phyloP scores from a whole-genome alignment of 23 red algal species.

The Cyanidium caldarium region DNA sequence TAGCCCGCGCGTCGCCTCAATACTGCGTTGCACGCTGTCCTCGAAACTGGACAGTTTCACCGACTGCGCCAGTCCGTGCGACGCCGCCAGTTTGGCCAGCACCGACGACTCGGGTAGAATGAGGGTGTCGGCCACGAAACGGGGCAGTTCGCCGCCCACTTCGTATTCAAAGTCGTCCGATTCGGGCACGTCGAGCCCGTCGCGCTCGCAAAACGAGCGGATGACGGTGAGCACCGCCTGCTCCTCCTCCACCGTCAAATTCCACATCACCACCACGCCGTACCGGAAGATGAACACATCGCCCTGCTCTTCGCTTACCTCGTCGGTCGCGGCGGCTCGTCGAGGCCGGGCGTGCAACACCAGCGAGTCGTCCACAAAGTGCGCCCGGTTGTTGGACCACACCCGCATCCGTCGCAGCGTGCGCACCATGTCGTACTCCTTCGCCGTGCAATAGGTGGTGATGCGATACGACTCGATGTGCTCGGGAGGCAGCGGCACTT shows the following conservation, averaged over 20 bases:
- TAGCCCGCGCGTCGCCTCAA: slow-evolving; percentile 50
- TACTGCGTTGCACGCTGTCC: slow-evolving; percentile 31
- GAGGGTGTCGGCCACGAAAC: background rate
- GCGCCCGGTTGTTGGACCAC: background rate
- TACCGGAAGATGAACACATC: slow-evolving; percentile 38
- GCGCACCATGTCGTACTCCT: slow-evolving; percentile 5
- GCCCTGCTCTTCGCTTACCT: background rate
- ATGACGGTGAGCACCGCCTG: slow-evolving; percentile 3
- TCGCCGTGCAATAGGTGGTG: slow-evolving; percentile 2
- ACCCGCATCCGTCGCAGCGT: background rate
- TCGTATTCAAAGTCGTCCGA: slow-evolving; percentile 9
- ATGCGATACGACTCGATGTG: background rate
- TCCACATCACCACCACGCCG: slow-evolving; percentile 34
- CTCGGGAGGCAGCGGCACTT: background rate
- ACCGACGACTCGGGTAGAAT: background rate
- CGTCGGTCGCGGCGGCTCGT: background rate
- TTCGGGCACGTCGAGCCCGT: background rate
- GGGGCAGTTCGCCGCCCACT: background rate
- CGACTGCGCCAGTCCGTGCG: slow-evolving; percentile 64
- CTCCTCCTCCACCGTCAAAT: slow-evolving; percentile 6
- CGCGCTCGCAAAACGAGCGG: slow-evolving; percentile 10
- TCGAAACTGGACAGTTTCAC: slow-evolving; percentile 73
- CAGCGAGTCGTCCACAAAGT: slow-evolving; percentile 6
- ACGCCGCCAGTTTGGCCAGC: slow-evolving; percentile 49
- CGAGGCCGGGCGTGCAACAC: slow-evolving; percentile 3